These are phyloP conservation scores for Penicillium angulare DNA, from an alignment of 495 filamentous ascomycete genomes.

Conservation along the genomic window DNA sequence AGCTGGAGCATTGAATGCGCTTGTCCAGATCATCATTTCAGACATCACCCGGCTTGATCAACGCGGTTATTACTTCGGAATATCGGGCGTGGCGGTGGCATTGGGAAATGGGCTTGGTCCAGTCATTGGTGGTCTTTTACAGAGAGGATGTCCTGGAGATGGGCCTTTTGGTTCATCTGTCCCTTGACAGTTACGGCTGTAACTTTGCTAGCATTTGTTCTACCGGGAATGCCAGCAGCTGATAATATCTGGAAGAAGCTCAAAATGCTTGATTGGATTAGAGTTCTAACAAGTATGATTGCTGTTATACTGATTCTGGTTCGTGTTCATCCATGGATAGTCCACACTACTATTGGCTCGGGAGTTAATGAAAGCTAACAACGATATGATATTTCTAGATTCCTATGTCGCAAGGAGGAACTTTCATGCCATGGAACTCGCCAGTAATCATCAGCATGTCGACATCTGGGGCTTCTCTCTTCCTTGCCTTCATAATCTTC, in stretches of 20 bases:
- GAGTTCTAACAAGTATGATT: conserved; percentile 13
- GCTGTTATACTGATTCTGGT: conserved; percentile 41
- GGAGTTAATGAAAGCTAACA: too few species aligned
- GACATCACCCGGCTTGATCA: conserved; percentile 45
- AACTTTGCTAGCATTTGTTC: conserved; percentile 26
- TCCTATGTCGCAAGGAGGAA: conserved; percentile 38
- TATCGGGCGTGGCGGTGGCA: conserved; percentile 39
- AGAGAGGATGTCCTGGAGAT: conserved; percentile 37
- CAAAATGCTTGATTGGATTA: conserved; percentile 34
- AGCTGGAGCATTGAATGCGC: conserved; percentile 16
- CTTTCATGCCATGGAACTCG: conserved; percentile 37
- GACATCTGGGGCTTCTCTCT: conserved; percentile 20
- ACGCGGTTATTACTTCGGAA: conserved; percentile 48
- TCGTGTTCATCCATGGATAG: neutral
- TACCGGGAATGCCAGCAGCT: conserved; percentile 31
- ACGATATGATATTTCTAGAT: conserved; percentile 10
- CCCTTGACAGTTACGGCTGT: conserved; percentile 29
- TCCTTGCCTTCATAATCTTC: neutral
- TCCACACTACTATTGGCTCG: too few species aligned
- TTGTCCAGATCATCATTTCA: conserved; percentile 34
- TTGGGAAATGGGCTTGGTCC: conserved; percentile 47
- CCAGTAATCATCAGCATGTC: conserved; percentile 34
- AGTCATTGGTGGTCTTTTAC: conserved; percentile 44
- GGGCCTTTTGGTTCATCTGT: conserved; percentile 41
- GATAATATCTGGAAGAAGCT: conserved; percentile 34